Conservation (phyloP, 305 asterid species). For the Solanum hybrid region DNA sequence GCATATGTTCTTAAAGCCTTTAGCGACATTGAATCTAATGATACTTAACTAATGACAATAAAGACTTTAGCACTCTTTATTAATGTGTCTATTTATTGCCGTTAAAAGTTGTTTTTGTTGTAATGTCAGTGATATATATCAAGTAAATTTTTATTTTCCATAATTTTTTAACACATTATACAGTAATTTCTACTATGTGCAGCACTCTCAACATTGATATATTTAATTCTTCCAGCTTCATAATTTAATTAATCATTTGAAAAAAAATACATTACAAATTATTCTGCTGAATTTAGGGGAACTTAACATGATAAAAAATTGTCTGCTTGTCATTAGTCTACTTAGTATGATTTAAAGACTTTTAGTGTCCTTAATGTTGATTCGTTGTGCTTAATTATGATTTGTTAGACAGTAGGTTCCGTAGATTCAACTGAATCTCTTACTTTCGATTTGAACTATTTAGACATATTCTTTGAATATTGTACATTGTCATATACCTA, state of each 20-base stretch:
- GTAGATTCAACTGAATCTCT: neutral
- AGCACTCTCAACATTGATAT: neutral
- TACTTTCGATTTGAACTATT: neutral
- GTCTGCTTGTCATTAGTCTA: neutral
- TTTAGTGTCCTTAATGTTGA: too few species aligned
- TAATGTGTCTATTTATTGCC: too few species aligned
- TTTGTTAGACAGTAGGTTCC: neutral
- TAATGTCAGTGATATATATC: too few species aligned
- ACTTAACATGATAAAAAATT: neutral
- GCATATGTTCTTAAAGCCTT: too few species aligned
- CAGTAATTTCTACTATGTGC: neutral
- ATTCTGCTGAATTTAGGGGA: neutral
- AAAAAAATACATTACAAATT: neutral
- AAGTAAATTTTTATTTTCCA: too few species aligned
- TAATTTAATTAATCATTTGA: neutral
- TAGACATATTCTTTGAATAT: neutral
- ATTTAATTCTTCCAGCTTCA: neutral
- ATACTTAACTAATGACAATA: too few species aligned
- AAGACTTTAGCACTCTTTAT: too few species aligned
- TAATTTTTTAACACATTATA: neutral
- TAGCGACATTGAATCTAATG: neutral
- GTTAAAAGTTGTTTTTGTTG: too few species aligned
- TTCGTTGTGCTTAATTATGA: too few species aligned
- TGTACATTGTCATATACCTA: neutral
- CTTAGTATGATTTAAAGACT: neutral